These are phyloP conservation scores for Bondarzewia mesenterica DNA, from an alignment of 1,284 basidiomycete species.

Conservation along the genomic window DNA sequence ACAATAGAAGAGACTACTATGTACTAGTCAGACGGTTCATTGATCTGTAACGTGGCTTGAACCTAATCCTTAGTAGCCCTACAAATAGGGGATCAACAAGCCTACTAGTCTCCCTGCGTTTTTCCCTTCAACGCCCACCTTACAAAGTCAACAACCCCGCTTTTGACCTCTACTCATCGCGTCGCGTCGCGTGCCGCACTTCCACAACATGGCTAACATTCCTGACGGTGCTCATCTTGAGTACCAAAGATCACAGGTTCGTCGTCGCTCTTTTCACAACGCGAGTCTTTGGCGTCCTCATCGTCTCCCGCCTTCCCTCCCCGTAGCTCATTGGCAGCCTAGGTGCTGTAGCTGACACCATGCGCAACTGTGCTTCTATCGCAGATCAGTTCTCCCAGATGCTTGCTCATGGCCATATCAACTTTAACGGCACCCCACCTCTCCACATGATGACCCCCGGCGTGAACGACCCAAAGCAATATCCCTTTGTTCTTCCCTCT, in stretches of 20 bases:
- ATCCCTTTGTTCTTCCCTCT: background rate
- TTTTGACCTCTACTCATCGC: slow-evolving; percentile 11
- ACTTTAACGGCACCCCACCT: slow-evolving; percentile 9
- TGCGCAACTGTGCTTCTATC: slow-evolving; percentile 50
- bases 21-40: too few species aligned
- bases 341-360: slow-evolving; percentile 41
- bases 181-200: slow-evolving; percentile 21
- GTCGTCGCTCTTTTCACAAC: slow-evolving; percentile 13
- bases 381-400: slow-evolving; percentile 42
- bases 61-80: slow-evolving; percentile 5
- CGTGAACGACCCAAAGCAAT: background rate
- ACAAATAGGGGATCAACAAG: slow-evolving; percentile 1
- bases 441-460: slow-evolving; percentile 2
- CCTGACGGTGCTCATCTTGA: slow-evolving; percentile 35
- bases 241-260: slow-evolving; percentile 38
- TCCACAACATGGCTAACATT: slow-evolving; percentile 27
- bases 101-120: background rate
- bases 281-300: slow-evolving; percentile 1
- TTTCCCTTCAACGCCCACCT: slow-evolving; percentile 1
- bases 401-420: slow-evolving; percentile 17
- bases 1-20: background rate
- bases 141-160: slow-evolving; percentile 6
- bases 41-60: slow-evolving; percentile 5
- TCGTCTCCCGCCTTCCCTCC: slow-evolving; percentile 2
- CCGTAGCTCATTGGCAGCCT: slow-evolving; percentile 46